Evolutionary conservation across 768 basidiomycete genomes (phyloP).

Genomic region (Boletus rex-veris): DNA sequence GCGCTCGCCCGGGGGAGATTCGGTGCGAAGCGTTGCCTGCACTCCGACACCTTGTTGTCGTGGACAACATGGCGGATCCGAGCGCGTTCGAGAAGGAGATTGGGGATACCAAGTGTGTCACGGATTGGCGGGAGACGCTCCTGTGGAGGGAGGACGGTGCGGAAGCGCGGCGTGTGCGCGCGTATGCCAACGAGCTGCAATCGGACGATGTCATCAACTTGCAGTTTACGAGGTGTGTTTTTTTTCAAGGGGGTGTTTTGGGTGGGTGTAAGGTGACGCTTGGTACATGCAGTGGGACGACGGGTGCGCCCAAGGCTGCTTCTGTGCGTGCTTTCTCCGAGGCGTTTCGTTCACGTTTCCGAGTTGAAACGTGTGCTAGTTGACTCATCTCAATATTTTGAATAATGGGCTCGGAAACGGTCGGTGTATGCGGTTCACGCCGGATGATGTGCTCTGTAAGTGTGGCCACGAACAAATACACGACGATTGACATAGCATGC

Average conservation of each 20-base stretch:
- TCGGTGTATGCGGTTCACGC: slow-evolving; percentile 64
- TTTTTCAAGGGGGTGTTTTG: background rate
- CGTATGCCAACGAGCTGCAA: slow-evolving; percentile 39
- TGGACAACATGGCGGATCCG: slow-evolving; percentile 53
- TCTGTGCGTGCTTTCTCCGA: slow-evolving; percentile 46
- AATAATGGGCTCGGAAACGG: slow-evolving; percentile 75
- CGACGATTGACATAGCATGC: slow-evolving; percentile 2
- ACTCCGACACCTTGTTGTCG: slow-evolving; percentile 60
- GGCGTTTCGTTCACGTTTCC: background rate
- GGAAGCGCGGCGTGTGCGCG: slow-evolving; percentile 43
- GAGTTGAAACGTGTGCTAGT: slow-evolving; percentile 34
- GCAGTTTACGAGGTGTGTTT: slow-evolving; percentile 75
- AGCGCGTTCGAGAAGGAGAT: slow-evolving; percentile 39
- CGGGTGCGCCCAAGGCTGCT: slow-evolving; percentile 78
- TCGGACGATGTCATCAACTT: slow-evolving; percentile 76
- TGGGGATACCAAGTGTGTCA: slow-evolving; percentile 44
- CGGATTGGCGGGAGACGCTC: slow-evolving; percentile 72
- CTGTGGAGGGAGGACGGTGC: slow-evolving; percentile 58
- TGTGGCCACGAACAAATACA: background rate
- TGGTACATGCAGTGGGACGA: slow-evolving; percentile 58
- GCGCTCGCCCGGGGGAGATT: slow-evolving; percentile 50
- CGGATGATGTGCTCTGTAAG: slow-evolving; percentile 67
- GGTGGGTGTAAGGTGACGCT: background rate
- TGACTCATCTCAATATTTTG: slow-evolving; percentile 75
- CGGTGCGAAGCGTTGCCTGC: slow-evolving; percentile 56